These are phyloP conservation scores for Talaromyces funiculosus DNA, from an alignment of 2,329 filamentous ascomycete genomes.

Conservation along the genomic window DNA sequence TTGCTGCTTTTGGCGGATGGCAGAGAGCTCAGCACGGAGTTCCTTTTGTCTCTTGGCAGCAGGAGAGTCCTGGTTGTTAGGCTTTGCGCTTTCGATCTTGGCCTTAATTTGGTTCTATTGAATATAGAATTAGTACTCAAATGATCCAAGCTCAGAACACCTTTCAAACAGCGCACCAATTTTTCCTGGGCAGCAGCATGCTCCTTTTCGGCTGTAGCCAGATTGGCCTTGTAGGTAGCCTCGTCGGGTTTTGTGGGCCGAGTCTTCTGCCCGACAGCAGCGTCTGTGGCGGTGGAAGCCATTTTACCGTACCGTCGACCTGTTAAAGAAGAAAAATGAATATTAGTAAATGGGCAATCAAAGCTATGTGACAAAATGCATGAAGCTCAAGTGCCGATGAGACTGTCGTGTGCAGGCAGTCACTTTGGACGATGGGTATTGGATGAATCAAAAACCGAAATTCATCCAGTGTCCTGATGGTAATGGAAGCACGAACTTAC, in stretches of 20 bases:
- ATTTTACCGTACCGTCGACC: conserved; percentile 11
- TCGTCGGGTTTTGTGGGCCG: conserved; percentile 86
- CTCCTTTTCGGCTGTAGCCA: conserved; percentile 80
- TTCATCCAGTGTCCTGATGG: neutral
- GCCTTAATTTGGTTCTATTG: conserved; percentile 80
- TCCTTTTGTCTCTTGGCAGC: conserved; percentile 77
- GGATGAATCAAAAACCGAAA: neutral
- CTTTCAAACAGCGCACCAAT: conserved; percentile 46
- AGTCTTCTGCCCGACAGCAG: conserved; percentile 34
- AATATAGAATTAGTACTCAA: neutral
- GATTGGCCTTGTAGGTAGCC: conserved; percentile 70
- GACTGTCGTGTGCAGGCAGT: neutral
- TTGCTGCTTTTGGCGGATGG: conserved; percentile 82
- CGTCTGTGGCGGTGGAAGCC: conserved; percentile 15
- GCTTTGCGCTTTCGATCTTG: conserved; percentile 78
- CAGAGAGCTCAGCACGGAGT: conserved; percentile 72
- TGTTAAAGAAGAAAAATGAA: neutral
- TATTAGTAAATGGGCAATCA: neutral
- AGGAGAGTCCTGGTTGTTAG: conserved; percentile 76
- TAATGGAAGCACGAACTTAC: neutral
- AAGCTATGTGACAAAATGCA: neutral
- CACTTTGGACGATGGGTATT: neutral
- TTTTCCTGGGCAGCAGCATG: conserved; percentile 70
- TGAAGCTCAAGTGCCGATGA: neutral
- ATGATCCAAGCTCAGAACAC: neutral